Evolutionary conservation across 768 basidiomycete genomes (phyloP).

Genomic region (Tricholoma terreum): DNA sequence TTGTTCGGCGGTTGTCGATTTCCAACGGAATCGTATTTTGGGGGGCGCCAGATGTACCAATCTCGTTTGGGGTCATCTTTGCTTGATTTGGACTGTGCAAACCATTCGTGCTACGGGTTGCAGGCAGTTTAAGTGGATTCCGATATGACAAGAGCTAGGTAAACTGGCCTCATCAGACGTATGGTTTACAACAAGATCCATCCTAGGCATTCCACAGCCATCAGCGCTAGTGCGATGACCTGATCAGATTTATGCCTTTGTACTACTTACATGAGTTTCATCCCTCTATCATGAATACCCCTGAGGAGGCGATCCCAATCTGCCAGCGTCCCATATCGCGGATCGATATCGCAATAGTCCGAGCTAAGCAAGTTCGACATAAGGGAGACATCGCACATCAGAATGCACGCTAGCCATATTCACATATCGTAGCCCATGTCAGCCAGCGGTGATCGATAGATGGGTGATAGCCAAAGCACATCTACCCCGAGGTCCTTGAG

Average conservation of each 20-base stretch:
- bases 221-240: background rate
- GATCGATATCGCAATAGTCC: slow-evolving; percentile 63
- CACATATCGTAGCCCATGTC: slow-evolving; percentile 79
- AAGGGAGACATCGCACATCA: background rate
- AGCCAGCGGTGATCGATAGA: slow-evolving; percentile 63
- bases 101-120: slow-evolving; percentile 66
- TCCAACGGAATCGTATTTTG: slow-evolving; percentile 49
- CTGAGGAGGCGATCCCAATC: slow-evolving; percentile 57
- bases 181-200: slow-evolving; percentile 79
- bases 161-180: slow-evolving; percentile 58
- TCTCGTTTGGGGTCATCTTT: slow-evolving; percentile 59
- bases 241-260: background rate
- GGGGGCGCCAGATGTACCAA: slow-evolving; percentile 76
- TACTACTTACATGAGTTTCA: slow-evolving; percentile 65
- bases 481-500: slow-evolving; percentile 65
- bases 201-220: slow-evolving; percentile 35
- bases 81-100: slow-evolving; percentile 51
- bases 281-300: slow-evolving; percentile 56
- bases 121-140: too few species aligned
- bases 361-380: slow-evolving; percentile 32
- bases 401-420: slow-evolving; percentile 12
- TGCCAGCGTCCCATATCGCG: slow-evolving; percentile 58
- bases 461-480: slow-evolving; percentile 68
- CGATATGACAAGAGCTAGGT: background rate
- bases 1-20: slow-evolving; percentile 66